Evolutionary conservation across 345 rosid genomes (phyloP).

Genomic region (Boechera divaricarpa): DNA sequence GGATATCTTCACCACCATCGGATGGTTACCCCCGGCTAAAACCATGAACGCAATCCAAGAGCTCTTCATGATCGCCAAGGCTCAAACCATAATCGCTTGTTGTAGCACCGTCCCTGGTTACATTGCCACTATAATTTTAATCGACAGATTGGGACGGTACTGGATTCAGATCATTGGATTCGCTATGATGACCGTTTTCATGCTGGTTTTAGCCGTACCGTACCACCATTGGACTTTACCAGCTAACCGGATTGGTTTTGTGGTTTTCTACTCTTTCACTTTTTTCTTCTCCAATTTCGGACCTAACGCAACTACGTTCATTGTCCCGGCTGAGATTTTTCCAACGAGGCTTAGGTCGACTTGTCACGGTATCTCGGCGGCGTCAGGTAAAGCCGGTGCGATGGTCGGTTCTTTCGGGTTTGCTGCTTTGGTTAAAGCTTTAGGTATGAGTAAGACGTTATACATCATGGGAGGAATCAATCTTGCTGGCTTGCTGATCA

Average conservation of each 20-base stretch:
- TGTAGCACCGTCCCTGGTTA: constrained; percentile 87
- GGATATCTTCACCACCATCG: constrained; percentile 70
- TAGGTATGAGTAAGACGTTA: constrained; percentile 57
- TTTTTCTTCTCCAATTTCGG: constrained; percentile 87
- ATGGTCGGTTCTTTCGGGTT: constrained; percentile 80
- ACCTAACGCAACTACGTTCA: constrained; percentile 80
- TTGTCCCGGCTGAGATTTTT: constrained; percentile 80
- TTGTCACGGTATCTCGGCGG: constrained; percentile 84
- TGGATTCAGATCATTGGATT: constrained; percentile 67
- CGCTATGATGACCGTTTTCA: constrained; percentile 62
- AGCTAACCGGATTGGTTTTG: constrained; percentile 57
- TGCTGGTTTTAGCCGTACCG: constrained; percentile 67
- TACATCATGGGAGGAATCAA: constrained; percentile 51
- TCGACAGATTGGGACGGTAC: constrained; percentile 60
- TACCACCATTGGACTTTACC: constrained; percentile 72
- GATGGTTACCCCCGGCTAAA: constrained; percentile 72
- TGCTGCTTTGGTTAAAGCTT: constrained; percentile 52
- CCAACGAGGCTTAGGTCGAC: constrained; percentile 80
- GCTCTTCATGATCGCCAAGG: constrained; percentile 59
- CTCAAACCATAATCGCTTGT: constrained; percentile 68
- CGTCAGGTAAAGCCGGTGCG: constrained; percentile 72
- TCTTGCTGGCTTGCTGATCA: constrained; percentile 50
- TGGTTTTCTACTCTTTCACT: constrained; percentile 62
- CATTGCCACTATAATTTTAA: constrained; percentile 52
- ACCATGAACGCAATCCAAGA: constrained; percentile 76